Conservation (phyloP, 2,329 filamentous ascomycete species). For the Fusarium nanum region DNA sequence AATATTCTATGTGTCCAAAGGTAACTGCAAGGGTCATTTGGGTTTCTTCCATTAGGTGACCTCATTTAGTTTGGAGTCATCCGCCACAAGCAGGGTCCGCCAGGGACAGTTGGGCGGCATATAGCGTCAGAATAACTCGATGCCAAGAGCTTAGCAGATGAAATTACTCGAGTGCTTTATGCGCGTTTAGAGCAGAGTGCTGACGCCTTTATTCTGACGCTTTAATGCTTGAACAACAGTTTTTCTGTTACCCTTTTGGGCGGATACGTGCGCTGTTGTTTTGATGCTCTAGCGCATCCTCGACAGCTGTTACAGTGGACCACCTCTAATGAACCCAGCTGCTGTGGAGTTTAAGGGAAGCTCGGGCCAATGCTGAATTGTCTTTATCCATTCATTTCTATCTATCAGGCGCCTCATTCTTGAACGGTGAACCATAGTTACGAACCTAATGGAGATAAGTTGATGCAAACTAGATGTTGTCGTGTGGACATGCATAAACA, state of each 20-base stretch:
- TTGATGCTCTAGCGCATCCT: constrained; percentile 19
- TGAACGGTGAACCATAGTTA: constrained; percentile 5
- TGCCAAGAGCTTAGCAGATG: fast-evolving
- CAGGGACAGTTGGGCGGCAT: constrained; percentile 23
- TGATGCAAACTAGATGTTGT: background rate
- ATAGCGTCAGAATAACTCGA: background rate
- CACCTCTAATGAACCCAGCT: constrained; percentile 17
- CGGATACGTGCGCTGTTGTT: constrained; percentile 37
- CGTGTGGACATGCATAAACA: background rate
- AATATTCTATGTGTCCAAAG: background rate
- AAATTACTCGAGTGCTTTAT: background rate
- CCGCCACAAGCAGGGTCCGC: constrained; percentile 33
- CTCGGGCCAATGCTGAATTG: constrained; percentile 16
- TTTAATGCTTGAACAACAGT: background rate
- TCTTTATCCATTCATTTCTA: constrained; percentile 21
- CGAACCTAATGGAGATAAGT: background rate
- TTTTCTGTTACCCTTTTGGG: background rate
- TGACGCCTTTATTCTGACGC: background rate
- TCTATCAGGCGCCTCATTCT: constrained; percentile 23
- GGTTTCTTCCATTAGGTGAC: constrained; percentile 22
- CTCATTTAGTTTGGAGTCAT: constrained; percentile 34
- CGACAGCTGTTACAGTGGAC: constrained; percentile 30
- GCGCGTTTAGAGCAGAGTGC: fast-evolving
- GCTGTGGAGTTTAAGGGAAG: constrained; percentile 21
- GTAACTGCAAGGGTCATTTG: constrained; percentile 6